phyloP scores from a whole-genome alignment of 345 rosid species.

The Excoecaria cochinchinensis region DNA sequence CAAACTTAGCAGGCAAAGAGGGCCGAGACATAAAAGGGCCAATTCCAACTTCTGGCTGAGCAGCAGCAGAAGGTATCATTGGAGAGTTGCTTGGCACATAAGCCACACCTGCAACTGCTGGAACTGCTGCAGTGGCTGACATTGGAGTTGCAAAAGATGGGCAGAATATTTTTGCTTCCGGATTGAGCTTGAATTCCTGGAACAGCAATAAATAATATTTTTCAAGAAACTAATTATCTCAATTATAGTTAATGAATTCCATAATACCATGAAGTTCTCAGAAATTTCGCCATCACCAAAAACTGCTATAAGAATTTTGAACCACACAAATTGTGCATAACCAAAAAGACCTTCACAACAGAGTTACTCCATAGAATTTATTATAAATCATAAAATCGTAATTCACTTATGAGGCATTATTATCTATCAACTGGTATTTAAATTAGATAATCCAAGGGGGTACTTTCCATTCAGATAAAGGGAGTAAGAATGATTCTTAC shows the following conservation, averaged over 20 bases:
- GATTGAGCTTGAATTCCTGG: conserved; percentile 89
- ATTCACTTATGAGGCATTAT: not conserved
- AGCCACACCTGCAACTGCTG: conserved; percentile 44
- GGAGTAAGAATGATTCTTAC: conserved; percentile 28
- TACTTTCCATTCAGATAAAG: not conserved
- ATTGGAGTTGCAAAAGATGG: conserved; percentile 55
- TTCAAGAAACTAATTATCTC: not conserved
- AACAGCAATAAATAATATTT: not conserved
- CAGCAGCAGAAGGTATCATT: conserved; percentile 40
- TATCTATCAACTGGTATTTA: not conserved
- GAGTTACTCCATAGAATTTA: not conserved
- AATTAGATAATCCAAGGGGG: not conserved
- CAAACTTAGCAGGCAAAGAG: conserved; percentile 51
- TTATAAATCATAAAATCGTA: not conserved
- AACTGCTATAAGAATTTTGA: not conserved
- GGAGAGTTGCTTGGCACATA: conserved; percentile 53
- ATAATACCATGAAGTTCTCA: not conserved
- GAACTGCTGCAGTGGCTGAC: conserved; percentile 44
- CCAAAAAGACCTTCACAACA: not conserved
- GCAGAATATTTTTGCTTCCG: conserved; percentile 72
- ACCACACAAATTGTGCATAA: not conserved
- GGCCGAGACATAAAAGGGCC: conserved; percentile 51
- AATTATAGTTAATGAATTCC: conserved; percentile 1
- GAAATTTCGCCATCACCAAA: not conserved
- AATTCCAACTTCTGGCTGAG: conserved; percentile 55